Evolutionary conservation across 148 eudicot species (phyloP), one percentile per base, ranked within the genome.

Genomic region (Silene conica): DNA sequence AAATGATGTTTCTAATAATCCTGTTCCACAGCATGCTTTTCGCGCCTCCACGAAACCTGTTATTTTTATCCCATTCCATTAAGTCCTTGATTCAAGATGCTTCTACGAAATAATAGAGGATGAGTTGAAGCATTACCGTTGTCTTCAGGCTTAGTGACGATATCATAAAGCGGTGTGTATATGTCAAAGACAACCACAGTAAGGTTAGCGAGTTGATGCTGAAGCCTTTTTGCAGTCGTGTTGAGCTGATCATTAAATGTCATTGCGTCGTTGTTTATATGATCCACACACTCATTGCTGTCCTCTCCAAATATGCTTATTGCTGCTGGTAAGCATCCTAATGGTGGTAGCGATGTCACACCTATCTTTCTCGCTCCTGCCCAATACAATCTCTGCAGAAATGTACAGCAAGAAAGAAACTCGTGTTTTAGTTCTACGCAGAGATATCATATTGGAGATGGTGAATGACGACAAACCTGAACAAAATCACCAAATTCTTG

Each of bases 11-110:
- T 90, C 96, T 38, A 88, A 22, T 68, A 88, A 52, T 64, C 96
- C 98, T 56, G 93, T 77, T 16, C 96, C 98, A 82, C 98, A 92
- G 25, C 98, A 92, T 46, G 93, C 96, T 78, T 76, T 90, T 58
- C 96, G 82, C 78, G 90, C 89, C 84, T 92, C 93, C 6, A 73
- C 79, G 62, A 92, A 92, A n/a, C 98, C 98, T 92, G 89, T 74
- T 60, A 18, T 71, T 70, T 18, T 41, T 34, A n/a, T 41, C 9
- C 74, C 18, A 7, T 45, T 69, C 65, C 65, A 62, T 52, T 62
- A 71, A 57, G 65, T 43, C 56, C n/a, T 1, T 26, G 1, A 26
- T 26, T 26, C 28, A 26, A 2, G 28, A 26, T 26, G 28, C 28
- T 1, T 26, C 28, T 1, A 26, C 28, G 28, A 26, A 48, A 50